These are phyloP conservation scores for Pyrus betulifolia DNA, from an alignment of 306 rosid genomes.

Conservation along the genomic window DNA sequence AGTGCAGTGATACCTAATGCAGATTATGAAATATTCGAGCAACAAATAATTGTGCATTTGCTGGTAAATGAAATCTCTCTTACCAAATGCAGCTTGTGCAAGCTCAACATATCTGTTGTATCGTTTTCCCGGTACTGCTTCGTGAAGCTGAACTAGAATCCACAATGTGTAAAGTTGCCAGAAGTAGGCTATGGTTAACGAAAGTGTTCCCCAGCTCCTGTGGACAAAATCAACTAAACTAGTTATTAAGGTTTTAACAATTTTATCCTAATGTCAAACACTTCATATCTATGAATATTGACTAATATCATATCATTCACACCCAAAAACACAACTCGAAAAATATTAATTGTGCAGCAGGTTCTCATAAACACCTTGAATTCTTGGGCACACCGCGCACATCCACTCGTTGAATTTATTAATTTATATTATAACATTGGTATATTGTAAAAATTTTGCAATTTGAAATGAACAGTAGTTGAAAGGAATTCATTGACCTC, in stretches of 20 bases:
- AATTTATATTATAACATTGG: background rate
- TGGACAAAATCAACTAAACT: background rate
- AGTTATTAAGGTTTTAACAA: background rate
- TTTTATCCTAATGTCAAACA: background rate
- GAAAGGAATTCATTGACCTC: background rate
- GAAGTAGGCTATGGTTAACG: constrained; percentile 74
- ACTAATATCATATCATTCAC: background rate
- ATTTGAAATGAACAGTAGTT: background rate
- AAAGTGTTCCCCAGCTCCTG: constrained; percentile 98
- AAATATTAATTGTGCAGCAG: too few relatives aligned
- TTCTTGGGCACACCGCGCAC: too few relatives aligned
- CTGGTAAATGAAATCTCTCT: constrained; percentile 1
- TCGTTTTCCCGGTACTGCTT: constrained; percentile 98
- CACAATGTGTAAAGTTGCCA: constrained; percentile 98
- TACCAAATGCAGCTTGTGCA: constrained; percentile 99
- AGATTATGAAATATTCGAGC: background rate
- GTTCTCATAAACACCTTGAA: background rate
- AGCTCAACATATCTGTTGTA: constrained; percentile 97
- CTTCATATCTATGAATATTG: background rate
- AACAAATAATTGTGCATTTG: background rate
- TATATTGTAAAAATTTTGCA: background rate
- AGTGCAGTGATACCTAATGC: background rate
- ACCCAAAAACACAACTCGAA: background rate
- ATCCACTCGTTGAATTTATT: background rate
- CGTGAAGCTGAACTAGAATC: constrained; percentile 96